phyloP scores from a whole-genome alignment of 1,284 basidiomycete genomes.

The Uromyces viciae-fabae region DNA sequence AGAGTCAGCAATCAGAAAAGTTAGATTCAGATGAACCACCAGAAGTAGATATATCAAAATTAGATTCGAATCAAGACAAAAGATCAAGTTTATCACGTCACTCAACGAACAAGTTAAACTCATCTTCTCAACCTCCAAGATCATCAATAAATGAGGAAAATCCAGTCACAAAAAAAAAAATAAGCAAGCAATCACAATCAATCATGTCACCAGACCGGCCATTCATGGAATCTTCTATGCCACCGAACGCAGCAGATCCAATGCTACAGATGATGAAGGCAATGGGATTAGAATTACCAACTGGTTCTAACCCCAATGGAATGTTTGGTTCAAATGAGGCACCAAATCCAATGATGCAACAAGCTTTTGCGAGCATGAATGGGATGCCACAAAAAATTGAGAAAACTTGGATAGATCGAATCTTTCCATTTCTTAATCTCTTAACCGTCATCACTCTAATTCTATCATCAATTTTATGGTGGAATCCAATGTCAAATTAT shows the following conservation, averaged over 20 bases:
- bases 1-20: background rate
- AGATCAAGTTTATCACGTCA: too few relatives aligned
- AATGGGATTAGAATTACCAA: slow-evolving; percentile 38
- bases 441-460: slow-evolving; percentile 12
- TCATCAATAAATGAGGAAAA: slow-evolving; percentile 29
- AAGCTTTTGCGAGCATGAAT: slow-evolving; percentile 16
- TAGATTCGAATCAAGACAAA: slow-evolving; percentile 26
- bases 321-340: slow-evolving; percentile 1
- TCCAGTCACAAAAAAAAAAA: too few relatives aligned
- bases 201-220: background rate
- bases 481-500: slow-evolving; percentile 28
- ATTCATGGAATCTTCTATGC: background rate
- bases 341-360: slow-evolving; percentile 30
- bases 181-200: background rate
- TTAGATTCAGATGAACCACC: slow-evolving; percentile 20
- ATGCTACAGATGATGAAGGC: slow-evolving; percentile 44
- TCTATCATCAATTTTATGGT: slow-evolving; percentile 16
- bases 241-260: slow-evolving; percentile 6
- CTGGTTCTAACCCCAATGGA: background rate
- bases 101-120: background rate
- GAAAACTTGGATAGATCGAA: slow-evolving; percentile 24
- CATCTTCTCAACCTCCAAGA: background rate
- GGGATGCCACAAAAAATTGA: background rate
- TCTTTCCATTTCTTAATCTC: slow-evolving; percentile 30
- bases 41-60: slow-evolving; percentile 37